phyloP scores from a whole-genome alignment of 768 basidiomycete species.

The Leccinum subtestaceum region DNA sequence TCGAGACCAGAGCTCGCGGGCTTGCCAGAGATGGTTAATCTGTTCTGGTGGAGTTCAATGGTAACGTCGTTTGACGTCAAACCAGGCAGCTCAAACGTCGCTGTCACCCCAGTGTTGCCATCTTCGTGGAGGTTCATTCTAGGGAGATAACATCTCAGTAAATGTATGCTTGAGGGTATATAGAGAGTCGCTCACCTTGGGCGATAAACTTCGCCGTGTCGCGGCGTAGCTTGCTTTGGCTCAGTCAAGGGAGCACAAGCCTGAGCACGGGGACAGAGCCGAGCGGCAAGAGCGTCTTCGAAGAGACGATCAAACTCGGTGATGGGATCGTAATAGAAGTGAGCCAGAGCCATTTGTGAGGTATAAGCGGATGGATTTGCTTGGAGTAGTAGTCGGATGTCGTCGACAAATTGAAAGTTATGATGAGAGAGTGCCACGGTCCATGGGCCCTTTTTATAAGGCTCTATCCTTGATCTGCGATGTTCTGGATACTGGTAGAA shows the following conservation, averaged over 20 bases:
- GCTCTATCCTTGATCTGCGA: background rate
- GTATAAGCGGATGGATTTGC: background rate
- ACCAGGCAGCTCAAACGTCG: constrained; percentile 56
- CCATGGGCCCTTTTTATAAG: constrained; percentile 6
- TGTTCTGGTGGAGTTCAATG: constrained; percentile 47
- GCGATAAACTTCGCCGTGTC: background rate
- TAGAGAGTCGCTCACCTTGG: constrained; percentile 21
- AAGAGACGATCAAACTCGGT: constrained; percentile 9
- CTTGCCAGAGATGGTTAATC: constrained; percentile 49
- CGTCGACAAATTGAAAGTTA: background rate
- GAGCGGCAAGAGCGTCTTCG: constrained; percentile 23
- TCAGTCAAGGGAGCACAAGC: background rate
- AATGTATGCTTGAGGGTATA: too few species aligned
- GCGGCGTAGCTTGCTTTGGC: background rate
- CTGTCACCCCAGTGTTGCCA: constrained; percentile 40
- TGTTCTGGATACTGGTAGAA: constrained; percentile 2
- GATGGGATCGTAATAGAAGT: constrained; percentile 6
- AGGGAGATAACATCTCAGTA: background rate
- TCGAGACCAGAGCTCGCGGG: constrained; percentile 28
- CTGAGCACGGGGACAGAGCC: constrained; percentile 2
- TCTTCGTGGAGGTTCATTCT: constrained; percentile 50
- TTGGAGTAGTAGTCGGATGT: background rate
- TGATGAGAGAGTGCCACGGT: background rate
- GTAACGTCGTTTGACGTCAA: constrained; percentile 46
- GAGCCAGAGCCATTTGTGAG: constrained; percentile 2